phyloP scores from a whole-genome alignment of 2,329 filamentous ascomycete genomes.

The Calonectria pseudoturangicola region DNA sequence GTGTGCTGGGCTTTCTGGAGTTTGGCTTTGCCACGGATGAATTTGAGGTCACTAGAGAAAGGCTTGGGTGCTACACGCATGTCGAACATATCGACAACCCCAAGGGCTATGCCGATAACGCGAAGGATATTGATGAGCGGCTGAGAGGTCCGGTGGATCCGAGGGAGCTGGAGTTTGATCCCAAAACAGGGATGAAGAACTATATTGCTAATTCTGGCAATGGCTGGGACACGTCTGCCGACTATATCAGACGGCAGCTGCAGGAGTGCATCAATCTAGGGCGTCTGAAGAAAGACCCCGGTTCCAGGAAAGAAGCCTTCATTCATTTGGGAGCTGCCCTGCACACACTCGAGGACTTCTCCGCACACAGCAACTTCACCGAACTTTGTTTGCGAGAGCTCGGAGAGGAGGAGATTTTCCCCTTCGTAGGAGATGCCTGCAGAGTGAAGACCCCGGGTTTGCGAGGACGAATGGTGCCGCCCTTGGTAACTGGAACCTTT shows the following conservation, averaged over 20 bases:
- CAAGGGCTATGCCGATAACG: slow-evolving; percentile 83
- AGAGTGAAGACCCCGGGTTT: slow-evolving; percentile 71
- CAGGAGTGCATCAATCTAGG: slow-evolving; percentile 82
- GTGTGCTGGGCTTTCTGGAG: slow-evolving; percentile 56
- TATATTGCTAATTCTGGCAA: slow-evolving; percentile 89
- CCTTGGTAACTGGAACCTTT: slow-evolving; percentile 77
- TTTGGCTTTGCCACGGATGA: slow-evolving; percentile 83
- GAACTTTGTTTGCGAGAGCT: slow-evolving; percentile 83
- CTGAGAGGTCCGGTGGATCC: slow-evolving; percentile 62
- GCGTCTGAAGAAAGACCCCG: slow-evolving; percentile 58
- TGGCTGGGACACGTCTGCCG: slow-evolving; percentile 89
- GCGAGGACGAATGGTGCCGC: slow-evolving; percentile 74
- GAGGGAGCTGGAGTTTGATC: slow-evolving; percentile 80
- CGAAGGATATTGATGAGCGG: slow-evolving; percentile 81
- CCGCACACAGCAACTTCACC: slow-evolving; percentile 84
- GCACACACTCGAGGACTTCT: slow-evolving; percentile 80
- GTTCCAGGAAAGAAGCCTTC: slow-evolving; percentile 48
- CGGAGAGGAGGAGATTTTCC: slow-evolving; percentile 79
- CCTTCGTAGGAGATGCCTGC: slow-evolving; percentile 60
- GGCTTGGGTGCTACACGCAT: slow-evolving; percentile 84
- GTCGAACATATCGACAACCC: slow-evolving; percentile 84
- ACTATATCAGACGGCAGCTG: slow-evolving; percentile 84
- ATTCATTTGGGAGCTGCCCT: slow-evolving; percentile 79
- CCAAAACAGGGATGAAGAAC: slow-evolving; percentile 91
- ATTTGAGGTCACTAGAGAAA: slow-evolving; percentile 86